Percentiles rank a stretch among this genome's conserved stretches.
These are phyloP conservation scores for Mycena albidolilacea DNA, from an alignment of 768 basidiomycete genomes.

Conservation along the genomic window DNA sequence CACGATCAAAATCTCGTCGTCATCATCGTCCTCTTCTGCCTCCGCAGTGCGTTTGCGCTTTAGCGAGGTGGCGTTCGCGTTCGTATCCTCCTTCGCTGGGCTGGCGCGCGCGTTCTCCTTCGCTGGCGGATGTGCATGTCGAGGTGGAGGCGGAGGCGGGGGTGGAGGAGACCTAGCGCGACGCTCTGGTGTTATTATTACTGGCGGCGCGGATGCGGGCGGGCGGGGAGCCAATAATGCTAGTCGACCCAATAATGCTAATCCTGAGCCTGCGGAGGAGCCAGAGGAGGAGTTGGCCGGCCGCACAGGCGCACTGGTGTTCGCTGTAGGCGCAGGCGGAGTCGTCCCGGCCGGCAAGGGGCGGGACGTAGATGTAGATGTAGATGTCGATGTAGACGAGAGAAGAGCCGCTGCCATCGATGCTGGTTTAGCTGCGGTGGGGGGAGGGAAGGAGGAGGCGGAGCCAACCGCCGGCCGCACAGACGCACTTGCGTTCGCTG, in stretches of 20 bases:
- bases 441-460: background rate
- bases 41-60: conserved; percentile 15
- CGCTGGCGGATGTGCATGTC: too few species aligned
- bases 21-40: background rate
- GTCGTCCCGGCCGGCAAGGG: background rate
- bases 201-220: too few species aligned
- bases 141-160: too few species aligned
- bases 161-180: too few species aligned
- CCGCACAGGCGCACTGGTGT: too few species aligned
- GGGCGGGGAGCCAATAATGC: background rate
- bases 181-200: too few species aligned
- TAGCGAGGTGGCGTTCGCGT: background rate
- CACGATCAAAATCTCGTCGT: background rate
- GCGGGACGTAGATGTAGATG: background rate
- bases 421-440: background rate
- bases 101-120: too few species aligned
- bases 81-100: background rate
- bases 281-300: too few species aligned
- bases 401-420: background rate
- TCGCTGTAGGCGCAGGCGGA: too few species aligned
- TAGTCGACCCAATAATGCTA: background rate
- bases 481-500: background rate
- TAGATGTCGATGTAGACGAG: too few species aligned
- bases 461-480: background rate
- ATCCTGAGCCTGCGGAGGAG: background rate